Conservation (phyloP, 2,329 filamentous ascomycete species). For the Aspergillus brasiliensis region DNA sequence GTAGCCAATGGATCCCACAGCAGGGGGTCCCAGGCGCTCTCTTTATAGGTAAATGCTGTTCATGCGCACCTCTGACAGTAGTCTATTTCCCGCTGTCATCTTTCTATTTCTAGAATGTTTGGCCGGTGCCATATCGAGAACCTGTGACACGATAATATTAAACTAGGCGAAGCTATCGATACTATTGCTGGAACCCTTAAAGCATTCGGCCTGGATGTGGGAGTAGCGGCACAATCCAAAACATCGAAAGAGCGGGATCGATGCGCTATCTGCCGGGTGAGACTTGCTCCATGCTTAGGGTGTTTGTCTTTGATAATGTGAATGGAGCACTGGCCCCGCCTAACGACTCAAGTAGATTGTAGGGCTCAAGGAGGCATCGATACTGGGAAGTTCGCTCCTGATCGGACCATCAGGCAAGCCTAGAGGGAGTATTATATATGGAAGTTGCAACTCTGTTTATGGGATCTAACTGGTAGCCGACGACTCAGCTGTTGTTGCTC, state of each 20-base stretch:
- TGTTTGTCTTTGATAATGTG: not conserved
- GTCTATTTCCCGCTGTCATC: not conserved
- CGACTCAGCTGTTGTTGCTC: not conserved
- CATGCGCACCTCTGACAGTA: not conserved
- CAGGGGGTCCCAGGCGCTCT: not conserved
- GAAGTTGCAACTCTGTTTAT: not conserved
- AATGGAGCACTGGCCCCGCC: not conserved
- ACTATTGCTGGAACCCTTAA: not conserved
- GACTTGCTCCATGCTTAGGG: not conserved
- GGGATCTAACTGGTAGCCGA: not conserved
- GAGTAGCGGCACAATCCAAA: not conserved
- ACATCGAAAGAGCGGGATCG: slow-evolving; percentile 1
- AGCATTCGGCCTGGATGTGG: not conserved
- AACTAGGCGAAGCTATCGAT: not conserved
- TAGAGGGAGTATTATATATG: not conserved
- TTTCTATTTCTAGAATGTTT: not conserved
- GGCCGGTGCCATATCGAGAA: not conserved
- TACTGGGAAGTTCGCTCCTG: not conserved
- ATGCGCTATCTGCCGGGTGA: not conserved
- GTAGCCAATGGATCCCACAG: not conserved
- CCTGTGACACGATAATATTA: not conserved
- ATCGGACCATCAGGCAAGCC: not conserved
- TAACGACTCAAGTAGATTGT: slow-evolving; percentile 1
- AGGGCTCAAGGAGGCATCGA: not conserved
- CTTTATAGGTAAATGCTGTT: not conserved